These are phyloP conservation scores for Theobroma grandiflorum DNA, from an alignment of 441 rosid genomes.

Conservation along the genomic window DNA sequence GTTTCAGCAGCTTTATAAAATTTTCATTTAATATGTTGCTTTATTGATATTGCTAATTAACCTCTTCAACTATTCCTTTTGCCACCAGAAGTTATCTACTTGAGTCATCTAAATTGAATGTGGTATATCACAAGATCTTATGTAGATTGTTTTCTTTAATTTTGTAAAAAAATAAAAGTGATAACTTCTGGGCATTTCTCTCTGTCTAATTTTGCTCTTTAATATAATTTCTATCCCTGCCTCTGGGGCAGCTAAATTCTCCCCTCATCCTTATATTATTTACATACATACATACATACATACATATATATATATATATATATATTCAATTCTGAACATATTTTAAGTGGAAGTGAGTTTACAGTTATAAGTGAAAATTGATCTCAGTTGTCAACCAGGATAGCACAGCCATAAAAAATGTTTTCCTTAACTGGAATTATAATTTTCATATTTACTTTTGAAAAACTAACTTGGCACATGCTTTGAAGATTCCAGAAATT, in stretches of 20 bases:
- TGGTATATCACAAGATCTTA: not conserved
- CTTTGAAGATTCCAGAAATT: too few species aligned
- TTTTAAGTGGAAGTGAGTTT: not conserved
- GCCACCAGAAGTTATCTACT: not conserved
- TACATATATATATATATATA: too few species aligned
- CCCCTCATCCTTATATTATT: too few species aligned
- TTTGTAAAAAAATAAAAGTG: not conserved
- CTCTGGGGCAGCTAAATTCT: too few species aligned
- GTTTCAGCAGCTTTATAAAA: not conserved
- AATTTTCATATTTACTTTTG: too few species aligned
- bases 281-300: too few species aligned
- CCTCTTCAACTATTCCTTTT: too few species aligned
- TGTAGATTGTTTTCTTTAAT: not conserved
- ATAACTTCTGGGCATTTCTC: not conserved
- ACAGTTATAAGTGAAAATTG: not conserved
- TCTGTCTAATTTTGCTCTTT: not conserved
- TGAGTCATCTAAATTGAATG: conserved; percentile 6
- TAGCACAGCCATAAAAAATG: not conserved
- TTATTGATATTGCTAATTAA: too few species aligned
- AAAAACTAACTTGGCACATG: too few species aligned
- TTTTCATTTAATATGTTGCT: not conserved
- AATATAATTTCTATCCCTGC: not conserved
- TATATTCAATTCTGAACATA: not conserved
- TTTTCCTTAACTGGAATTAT: not conserved
- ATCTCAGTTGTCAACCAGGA: not conserved